phyloP scores from a whole-genome alignment of 2,329 filamentous ascomycete genomes.

The Corniculantispora saksenae region DNA sequence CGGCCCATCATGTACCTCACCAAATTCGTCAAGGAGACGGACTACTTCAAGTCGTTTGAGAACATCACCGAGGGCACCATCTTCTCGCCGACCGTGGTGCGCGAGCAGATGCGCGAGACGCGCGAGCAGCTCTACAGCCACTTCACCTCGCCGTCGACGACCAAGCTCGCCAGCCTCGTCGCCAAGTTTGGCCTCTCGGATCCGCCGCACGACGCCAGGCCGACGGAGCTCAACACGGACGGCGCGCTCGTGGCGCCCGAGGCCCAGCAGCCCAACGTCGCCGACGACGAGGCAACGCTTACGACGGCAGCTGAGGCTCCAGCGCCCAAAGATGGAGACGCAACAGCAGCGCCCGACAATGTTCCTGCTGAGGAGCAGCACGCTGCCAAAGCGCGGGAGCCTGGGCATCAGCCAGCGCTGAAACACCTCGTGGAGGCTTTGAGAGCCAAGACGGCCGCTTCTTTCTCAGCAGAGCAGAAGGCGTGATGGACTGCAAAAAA shows the following conservation, averaged over 20 bases:
- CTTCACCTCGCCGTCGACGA: slow-evolving; percentile 20
- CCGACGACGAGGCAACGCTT: no score
- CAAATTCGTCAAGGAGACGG: slow-evolving; percentile 47
- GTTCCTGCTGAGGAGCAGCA: neutral
- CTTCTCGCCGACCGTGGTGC: slow-evolving; percentile 19
- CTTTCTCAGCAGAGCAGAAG: no score
- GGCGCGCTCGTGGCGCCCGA: neutral
- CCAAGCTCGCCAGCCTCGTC: slow-evolving; percentile 23
- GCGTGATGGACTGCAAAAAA: neutral
- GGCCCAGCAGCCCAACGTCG: neutral
- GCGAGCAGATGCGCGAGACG: slow-evolving; percentile 14
- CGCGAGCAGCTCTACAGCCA: slow-evolving; percentile 5
- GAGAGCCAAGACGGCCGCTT: neutral
- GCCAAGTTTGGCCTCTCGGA: slow-evolving; percentile 2
- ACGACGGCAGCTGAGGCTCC: no score
- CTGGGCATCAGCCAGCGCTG: neutral
- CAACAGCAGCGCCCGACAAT: neutral
- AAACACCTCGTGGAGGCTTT: neutral
- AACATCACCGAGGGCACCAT: slow-evolving; percentile 38
- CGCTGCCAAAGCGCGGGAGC: neutral
- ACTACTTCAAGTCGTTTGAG: slow-evolving; percentile 40
- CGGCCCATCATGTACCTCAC: slow-evolving; percentile 51
- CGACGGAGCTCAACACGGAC: neutral
- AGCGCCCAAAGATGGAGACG: neutral
- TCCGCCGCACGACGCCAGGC: neutral